Base-by-base conservation (phyloP, 1,139 yeast species). In the Hemisphaericaspora subhashii region DNA sequence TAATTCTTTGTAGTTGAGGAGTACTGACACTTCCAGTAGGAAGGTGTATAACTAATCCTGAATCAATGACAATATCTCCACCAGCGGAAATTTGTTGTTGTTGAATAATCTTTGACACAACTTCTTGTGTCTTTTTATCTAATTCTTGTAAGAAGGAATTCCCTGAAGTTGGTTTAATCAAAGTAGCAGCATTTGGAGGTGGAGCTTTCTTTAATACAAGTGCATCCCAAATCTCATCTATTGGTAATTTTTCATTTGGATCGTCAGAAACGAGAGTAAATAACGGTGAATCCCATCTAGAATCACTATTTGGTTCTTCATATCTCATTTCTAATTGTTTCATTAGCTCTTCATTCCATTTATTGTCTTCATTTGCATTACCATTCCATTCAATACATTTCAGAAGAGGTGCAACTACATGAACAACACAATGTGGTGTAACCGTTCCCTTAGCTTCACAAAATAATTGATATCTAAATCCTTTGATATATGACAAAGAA, bases 211-310 rank as follows among this genome's bases (percentile, higher is more conserved):
- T 71, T 41, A 81, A 68, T 15, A 83, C 84, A 15, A 87, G 58
- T 0, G 83, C 77, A 40, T 79, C 78, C 90, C 94, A 86, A 3
- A 89, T 74, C 16, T 79, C 86, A 4, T 83, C 83, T 10, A 79
- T 61, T 0, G 90, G 88, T 11, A 86, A 53, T 10, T 37, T 42
- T 42, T 71, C 74, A 5, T 65, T 58, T n/a, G 64, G 66, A 43
- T 81, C 82, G 33, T 78, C 81, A 31, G 81, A 75, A 3, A 82
- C 75, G 29, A 43, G 35, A 0, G 87, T 79, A 57, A 88, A 84
- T 45, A 90, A 64, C 2, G 99, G 99, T 4, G 95, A 81, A 57
- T 92, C 99, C 98, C 98, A 92, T 44, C 97, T 69, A 27, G 84
- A 79, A 55, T 79, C 77, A 15, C 82, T 81, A 53, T 87, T 86